phyloP scores from a whole-genome alignment of 225 moss, liverwort and hornwort genomes.

The Physcomitrellopsis africana region DNA sequence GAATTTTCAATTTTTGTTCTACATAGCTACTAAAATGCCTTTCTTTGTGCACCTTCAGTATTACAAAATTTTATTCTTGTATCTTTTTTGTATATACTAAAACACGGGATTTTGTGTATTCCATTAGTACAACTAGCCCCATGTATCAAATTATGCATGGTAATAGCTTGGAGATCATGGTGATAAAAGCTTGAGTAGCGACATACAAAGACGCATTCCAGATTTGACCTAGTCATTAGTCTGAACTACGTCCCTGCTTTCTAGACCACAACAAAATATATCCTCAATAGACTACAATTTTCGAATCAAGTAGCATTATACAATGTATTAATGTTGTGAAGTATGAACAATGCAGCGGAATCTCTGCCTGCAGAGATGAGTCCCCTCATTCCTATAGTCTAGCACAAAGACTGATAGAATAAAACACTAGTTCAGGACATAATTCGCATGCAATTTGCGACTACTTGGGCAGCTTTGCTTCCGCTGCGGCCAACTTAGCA shows the following conservation, averaged over 20 bases:
- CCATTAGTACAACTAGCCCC: too few species aligned
- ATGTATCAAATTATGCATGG: conserved; percentile 10
- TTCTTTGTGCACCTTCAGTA: too few species aligned
- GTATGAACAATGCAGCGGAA: conserved; percentile 20
- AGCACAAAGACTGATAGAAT: not conserved
- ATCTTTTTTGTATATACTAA: too few species aligned
- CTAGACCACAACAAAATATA: not conserved
- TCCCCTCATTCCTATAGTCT: not conserved
- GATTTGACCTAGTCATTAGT: not conserved
- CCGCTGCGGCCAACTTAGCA: conserved; percentile 41
- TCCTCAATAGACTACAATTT: conserved; percentile 24
- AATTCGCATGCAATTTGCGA: conserved; percentile 14
- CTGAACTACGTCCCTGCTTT: not conserved
- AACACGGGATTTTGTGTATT: too few species aligned
- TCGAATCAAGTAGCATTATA: conserved; percentile 2
- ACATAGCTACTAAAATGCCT: too few species aligned
- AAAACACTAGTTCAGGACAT: not conserved
- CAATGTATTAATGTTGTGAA: conserved; percentile 14
- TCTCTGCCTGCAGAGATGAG: conserved; percentile 1
- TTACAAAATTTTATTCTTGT: too few species aligned
- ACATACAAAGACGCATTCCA: not conserved
- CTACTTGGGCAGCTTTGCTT: conserved; percentile 33
- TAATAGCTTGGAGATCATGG: not conserved
- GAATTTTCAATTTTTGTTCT: too few species aligned
- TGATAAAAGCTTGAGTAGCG: conserved; percentile 11